Percentiles rank a stretch among this genome's conserved stretches.
These are phyloP conservation scores for Capillidium heterosporum DNA, from an alignment of 371 early-diverging fungal species.

Conservation along the genomic window DNA sequence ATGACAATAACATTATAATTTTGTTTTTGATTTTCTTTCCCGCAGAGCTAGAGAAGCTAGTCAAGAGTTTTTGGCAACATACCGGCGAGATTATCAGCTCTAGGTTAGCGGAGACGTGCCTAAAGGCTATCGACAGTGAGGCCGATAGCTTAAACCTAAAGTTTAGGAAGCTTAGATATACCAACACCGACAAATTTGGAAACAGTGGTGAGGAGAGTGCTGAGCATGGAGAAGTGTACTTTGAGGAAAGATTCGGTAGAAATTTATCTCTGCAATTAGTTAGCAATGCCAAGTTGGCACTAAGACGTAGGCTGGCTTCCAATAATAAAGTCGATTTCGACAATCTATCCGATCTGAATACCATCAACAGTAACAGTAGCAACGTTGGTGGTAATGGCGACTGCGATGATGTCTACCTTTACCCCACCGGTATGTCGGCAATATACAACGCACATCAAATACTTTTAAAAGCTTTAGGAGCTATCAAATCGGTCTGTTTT, in stretches of 20 bases:
- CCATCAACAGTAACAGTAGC: too few relatives aligned
- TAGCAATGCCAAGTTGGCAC: constrained; percentile 45
- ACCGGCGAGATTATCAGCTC: constrained; percentile 75
- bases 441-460: constrained; percentile 68
- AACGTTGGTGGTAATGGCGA: constrained; percentile 18
- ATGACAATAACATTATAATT: too few relatives aligned
- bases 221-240: constrained; percentile 30
- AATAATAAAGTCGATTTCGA: constrained; percentile 20
- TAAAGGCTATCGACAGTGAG: not conserved
- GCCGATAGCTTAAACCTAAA: not conserved
- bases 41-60: constrained; percentile 36
- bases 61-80: constrained; percentile 91
- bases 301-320: constrained; percentile 69
- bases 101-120: constrained; percentile 56
- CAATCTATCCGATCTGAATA: constrained; percentile 6
- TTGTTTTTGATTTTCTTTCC: constrained; percentile 61
- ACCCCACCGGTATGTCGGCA: constrained; percentile 82
- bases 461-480: constrained; percentile 22
- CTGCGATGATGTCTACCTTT: constrained; percentile 70
- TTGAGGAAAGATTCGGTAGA: constrained; percentile 87
- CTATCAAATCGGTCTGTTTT: constrained; percentile 67
- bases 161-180: not conserved
- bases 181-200: too few relatives aligned
- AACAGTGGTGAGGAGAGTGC: constrained; percentile 18
- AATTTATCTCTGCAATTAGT: constrained; percentile 56